Base-by-base conservation (phyloP, 352 stramenopile genomes). In the Thraustochytrium sp. region DNA sequence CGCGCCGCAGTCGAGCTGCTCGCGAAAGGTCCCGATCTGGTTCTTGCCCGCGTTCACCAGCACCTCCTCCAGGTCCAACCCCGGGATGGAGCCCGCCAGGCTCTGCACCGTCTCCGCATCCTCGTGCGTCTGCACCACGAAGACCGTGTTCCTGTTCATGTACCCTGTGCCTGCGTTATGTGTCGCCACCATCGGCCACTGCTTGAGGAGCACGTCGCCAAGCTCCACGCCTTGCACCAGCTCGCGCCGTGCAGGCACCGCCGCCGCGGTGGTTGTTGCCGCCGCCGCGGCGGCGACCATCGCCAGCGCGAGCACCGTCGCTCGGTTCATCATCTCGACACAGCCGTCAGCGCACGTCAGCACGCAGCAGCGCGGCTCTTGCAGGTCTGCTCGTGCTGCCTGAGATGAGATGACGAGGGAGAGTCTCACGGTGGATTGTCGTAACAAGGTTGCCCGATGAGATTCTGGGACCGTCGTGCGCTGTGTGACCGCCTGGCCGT, bases 1-100 rank as follows among this genome's bases (percentile, higher is more conserved):
- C 23, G 65, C 65, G 40, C 65, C 65, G 11, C 65, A 77, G 46
- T 77, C 65, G 46, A 77, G 65, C 65, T 77, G 65, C 49, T 62
- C 65, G 42, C 49, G 1, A 55, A 77, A 62, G 26, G 0, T 62
- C 18, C 42, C 65, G 8, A 34, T 11, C 31, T 77, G 65, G 13
- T 77, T 77, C n/a, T 77, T 55, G 9, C 23, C 65, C 16, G 31
- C 42, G 34, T 72, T 26, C 16, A 49, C 11, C 21, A 72, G 40
- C 16, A 72, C 21, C 36, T 44, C 26, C 21, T 49, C 59, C 21
- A 31, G 26, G 36, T 72, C 46, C 9, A 31, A 44, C 26, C 23
- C 29, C 11, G 31, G 46, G 9, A 29, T 72, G 59, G 46, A 18
- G 26, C 26, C 13, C 1, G 59, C 36, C 36, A n/a, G n/a, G n/a